Evolutionary conservation across 176 grass and related monocot species (phyloP).

Genomic region (Bolboschoenus planiculmis): DNA sequence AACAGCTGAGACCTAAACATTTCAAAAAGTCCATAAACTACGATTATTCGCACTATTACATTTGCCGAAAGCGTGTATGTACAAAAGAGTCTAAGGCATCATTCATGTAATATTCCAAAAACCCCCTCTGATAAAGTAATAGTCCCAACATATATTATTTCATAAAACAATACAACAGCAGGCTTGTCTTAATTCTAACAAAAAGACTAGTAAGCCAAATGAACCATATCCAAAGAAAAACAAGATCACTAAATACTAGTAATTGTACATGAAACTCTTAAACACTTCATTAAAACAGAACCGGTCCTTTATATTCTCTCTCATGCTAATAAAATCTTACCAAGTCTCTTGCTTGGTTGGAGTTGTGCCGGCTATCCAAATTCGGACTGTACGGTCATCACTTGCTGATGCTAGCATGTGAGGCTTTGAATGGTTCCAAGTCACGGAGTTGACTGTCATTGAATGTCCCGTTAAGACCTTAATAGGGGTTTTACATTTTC

Average conservation of each 20-base stretch:
- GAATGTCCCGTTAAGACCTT: conserved; percentile 68
- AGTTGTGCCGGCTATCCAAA: conserved; percentile 40
- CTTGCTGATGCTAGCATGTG: conserved; percentile 90
- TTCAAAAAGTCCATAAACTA: background rate
- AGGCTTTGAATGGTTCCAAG: conserved; percentile 74
- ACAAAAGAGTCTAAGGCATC: background rate
- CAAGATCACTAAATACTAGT: background rate
- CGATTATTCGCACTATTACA: background rate
- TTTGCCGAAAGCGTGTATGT: background rate
- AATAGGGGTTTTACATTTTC: conserved; percentile 48
- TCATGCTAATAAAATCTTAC: background rate
- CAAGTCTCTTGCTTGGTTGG: background rate
- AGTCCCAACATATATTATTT: background rate
- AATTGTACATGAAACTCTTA: background rate
- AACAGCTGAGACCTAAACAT: background rate
- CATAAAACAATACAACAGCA: background rate
- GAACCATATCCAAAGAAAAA: background rate
- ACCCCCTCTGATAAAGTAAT: background rate
- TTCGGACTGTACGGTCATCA: conserved; percentile 72
- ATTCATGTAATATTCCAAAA: conserved; percentile 1
- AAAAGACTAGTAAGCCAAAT: background rate
- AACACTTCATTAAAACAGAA: background rate
- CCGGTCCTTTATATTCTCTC: background rate
- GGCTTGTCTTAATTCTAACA: background rate
- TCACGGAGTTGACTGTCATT: conserved; percentile 72